Conservation (phyloP, 805 yeast genomes). For the Clavispora santaluciae region DNA sequence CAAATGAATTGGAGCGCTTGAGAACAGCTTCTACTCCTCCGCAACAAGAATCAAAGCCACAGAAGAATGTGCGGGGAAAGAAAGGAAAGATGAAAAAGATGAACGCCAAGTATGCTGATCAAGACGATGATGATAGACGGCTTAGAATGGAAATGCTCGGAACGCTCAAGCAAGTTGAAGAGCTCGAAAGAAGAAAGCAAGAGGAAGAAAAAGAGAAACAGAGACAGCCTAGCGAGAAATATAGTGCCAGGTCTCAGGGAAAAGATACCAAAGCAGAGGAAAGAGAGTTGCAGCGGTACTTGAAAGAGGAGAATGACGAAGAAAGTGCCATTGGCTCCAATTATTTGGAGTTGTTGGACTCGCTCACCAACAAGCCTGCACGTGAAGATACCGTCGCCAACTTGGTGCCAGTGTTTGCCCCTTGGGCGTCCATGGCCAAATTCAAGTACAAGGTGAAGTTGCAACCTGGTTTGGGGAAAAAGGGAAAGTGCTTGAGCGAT, state of each 20-base stretch:
- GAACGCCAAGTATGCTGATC: slow-evolving; percentile 78
- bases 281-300: slow-evolving; percentile 41
- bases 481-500: slow-evolving; percentile 81
- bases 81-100: slow-evolving; percentile 80
- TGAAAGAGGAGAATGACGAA: slow-evolving; percentile 29
- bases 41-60: slow-evolving; percentile 17
- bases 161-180: slow-evolving; percentile 58
- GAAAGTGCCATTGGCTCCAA: slow-evolving; percentile 27
- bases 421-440: slow-evolving; percentile 77
- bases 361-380: slow-evolving; percentile 41
- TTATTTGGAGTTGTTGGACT: slow-evolving; percentile 42
- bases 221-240: slow-evolving; percentile 26
- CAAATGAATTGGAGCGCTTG: slow-evolving; percentile 4
- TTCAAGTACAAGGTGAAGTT: slow-evolving; percentile 78
- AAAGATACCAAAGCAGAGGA: slow-evolving; percentile 42
- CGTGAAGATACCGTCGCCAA: slow-evolving; percentile 51
- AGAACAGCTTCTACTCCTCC: slow-evolving; percentile 6
- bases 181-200: slow-evolving; percentile 14
- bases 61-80: slow-evolving; percentile 64
- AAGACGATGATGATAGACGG: slow-evolving; percentile 82
- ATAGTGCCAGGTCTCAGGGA: slow-evolving; percentile 26
- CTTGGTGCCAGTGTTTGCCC: slow-evolving; percentile 85
- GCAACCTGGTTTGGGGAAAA: slow-evolving; percentile 75
- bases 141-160: slow-evolving; percentile 80
- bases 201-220: slow-evolving; percentile 21